phyloP scores from a whole-genome alignment of 257 asterid species.

The Vinca minor region DNA sequence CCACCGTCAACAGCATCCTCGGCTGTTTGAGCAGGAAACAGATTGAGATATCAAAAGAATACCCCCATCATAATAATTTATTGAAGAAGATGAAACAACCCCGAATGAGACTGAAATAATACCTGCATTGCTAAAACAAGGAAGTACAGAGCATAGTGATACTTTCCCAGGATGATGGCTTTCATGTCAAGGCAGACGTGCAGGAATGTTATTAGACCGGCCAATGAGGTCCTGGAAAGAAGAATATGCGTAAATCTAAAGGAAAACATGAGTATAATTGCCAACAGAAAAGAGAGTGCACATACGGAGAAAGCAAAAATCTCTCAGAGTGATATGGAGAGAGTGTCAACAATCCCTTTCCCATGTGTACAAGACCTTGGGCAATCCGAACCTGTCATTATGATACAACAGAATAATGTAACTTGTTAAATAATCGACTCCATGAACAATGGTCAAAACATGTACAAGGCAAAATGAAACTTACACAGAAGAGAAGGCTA shows the following conservation, averaged over 20 bases:
- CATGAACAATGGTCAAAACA: not conserved
- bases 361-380: constrained; percentile 89
- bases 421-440: not conserved
- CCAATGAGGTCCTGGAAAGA: constrained; percentile 60
- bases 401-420: not conserved
- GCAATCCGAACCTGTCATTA: constrained; percentile 91
- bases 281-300: not conserved
- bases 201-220: constrained; percentile 63
- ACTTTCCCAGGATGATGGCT: constrained; percentile 73
- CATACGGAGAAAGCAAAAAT: constrained; percentile 76
- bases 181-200: constrained; percentile 89
- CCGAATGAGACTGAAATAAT: not conserved
- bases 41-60: not conserved
- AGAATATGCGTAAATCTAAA: not conserved
- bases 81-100: not conserved
- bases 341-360: constrained; percentile 82
- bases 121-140: constrained; percentile 95
- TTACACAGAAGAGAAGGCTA: constrained; percentile 85
- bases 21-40: constrained; percentile 39
- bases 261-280: not conserved
- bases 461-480: constrained; percentile 10
- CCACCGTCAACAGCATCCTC: constrained; percentile 88
- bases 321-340: constrained; percentile 90
- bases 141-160: constrained; percentile 78
- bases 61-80: not conserved